A percentile compares a stretch with the other conserved stretches of the same genome.
Conservation (phyloP, 331 rosid species). For the Arachis monticola region DNA sequence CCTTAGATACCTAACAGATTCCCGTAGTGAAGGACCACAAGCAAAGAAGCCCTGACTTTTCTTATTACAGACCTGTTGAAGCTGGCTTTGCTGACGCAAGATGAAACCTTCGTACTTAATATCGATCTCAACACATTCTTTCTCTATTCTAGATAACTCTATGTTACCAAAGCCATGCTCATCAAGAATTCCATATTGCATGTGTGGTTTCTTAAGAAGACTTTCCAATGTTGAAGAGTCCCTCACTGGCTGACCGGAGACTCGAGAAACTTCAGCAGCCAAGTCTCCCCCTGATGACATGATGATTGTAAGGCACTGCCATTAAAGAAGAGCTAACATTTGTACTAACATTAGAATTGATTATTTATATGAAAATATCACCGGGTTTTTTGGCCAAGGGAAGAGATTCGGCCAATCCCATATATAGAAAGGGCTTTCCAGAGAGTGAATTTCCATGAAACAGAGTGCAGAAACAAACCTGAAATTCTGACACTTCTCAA, state of each 20-base stretch:
- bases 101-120: slow-evolving; percentile 98
- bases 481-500: slow-evolving; percentile 78
- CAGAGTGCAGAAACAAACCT: slow-evolving; percentile 55
- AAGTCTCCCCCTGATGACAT: slow-evolving; percentile 74
- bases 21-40: background rate
- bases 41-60: background rate
- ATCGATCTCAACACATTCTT: slow-evolving; percentile 90
- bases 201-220: slow-evolving; percentile 97
- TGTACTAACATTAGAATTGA: too few relatives aligned
- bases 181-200: slow-evolving; percentile 74
- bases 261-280: slow-evolving; percentile 65
- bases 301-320: background rate
- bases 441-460: slow-evolving; percentile 14
- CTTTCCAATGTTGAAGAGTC: slow-evolving; percentile 85
- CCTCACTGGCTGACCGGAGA: slow-evolving; percentile 89
- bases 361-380: too few relatives aligned
- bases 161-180: slow-evolving; percentile 83
- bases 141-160: slow-evolving; percentile 70
- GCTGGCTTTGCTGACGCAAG: slow-evolving; percentile 86
- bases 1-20: background rate
- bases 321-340: slow-evolving; percentile 3
- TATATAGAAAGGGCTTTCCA: slow-evolving; percentile 14
- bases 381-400: slow-evolving; percentile 7
- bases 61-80: slow-evolving; percentile 68
- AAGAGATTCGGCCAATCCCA: slow-evolving; percentile 17